phyloP scores from a whole-genome alignment of 768 basidiomycete genomes.

The Lyophyllum semitale region DNA sequence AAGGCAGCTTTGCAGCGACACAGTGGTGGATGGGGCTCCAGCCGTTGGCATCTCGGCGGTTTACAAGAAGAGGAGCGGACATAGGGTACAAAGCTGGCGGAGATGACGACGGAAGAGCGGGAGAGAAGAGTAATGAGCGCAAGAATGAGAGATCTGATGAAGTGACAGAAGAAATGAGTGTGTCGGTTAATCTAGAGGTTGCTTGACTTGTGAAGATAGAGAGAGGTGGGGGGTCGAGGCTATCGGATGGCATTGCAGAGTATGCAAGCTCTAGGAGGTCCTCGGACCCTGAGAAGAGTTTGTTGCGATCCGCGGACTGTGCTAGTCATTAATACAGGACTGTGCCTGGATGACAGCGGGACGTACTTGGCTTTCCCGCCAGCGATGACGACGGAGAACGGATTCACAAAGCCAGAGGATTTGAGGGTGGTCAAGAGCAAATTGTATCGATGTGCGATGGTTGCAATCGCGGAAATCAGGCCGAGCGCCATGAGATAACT shows the following conservation, averaged over 20 bases:
- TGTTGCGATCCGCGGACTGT: slow-evolving; percentile 41
- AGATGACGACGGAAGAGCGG: slow-evolving; percentile 39
- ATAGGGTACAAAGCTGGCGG: slow-evolving; percentile 42
- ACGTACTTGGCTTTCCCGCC: slow-evolving; percentile 61
- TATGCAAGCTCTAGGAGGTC: slow-evolving; percentile 38
- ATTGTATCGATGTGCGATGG: slow-evolving; percentile 72
- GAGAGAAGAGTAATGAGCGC: slow-evolving; percentile 56
- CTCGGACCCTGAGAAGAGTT: slow-evolving; percentile 35
- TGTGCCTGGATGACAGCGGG: slow-evolving; percentile 7
- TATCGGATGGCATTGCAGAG: slow-evolving; percentile 38
- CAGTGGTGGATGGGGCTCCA: slow-evolving; percentile 79
- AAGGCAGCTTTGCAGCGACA: slow-evolving; percentile 55
- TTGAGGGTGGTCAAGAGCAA: slow-evolving; percentile 60
- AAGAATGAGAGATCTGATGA: slow-evolving; percentile 51
- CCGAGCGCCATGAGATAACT: slow-evolving; percentile 72
- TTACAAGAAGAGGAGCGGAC: slow-evolving; percentile 61
- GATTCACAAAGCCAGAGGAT: slow-evolving; percentile 74
- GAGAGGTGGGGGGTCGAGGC: slow-evolving; percentile 42
- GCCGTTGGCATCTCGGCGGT: slow-evolving; percentile 64
- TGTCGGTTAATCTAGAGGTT: slow-evolving; percentile 45
- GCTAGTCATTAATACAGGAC: slow-evolving; percentile 13
- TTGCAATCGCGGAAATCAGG: slow-evolving; percentile 75
- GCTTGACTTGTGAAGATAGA: slow-evolving; percentile 43
- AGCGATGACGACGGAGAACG: slow-evolving; percentile 60
- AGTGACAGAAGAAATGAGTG: slow-evolving; percentile 55